A percentile compares a stretch with the other conserved stretches of the same genome.
Evolutionary conservation across 495 filamentous ascomycete genomes (phyloP).

Genomic region (Penicillium canescens): DNA sequence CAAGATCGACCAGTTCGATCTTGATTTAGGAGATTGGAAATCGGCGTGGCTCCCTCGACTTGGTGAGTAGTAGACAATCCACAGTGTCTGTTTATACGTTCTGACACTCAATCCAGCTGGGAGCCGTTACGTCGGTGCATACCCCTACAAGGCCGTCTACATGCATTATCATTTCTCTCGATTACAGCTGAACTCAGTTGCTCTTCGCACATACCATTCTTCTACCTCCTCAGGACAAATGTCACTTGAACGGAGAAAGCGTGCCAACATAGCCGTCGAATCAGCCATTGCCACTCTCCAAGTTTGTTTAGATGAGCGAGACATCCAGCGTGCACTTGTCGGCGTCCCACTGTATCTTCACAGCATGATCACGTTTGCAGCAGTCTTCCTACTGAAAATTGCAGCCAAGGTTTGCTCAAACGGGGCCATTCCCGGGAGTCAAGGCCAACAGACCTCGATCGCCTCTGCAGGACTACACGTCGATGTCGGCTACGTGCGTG

Average conservation of each 20-base stretch:
- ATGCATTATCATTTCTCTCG: constrained; percentile 57
- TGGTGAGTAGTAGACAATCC: constrained; percentile 28
- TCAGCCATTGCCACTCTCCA: constrained; percentile 52
- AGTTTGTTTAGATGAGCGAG: constrained; percentile 49
- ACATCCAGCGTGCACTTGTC: constrained; percentile 50
- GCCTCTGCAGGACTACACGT: constrained; percentile 43
- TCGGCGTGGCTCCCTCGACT: constrained; percentile 50
- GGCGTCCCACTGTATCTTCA: constrained; percentile 56
- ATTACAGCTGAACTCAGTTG: constrained; percentile 58
- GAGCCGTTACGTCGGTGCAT: constrained; percentile 53
- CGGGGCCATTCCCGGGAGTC: constrained; percentile 19
- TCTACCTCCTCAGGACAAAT: constrained; percentile 47
- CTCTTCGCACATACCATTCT: constrained; percentile 54
- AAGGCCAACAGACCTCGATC: constrained; percentile 43
- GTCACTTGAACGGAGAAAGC: constrained; percentile 52
- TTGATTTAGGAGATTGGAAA: constrained; percentile 47
- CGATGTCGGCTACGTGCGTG: constrained; percentile 44
- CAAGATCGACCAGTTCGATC: constrained; percentile 44
- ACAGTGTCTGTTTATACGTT: neutral
- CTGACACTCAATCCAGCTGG: constrained; percentile 26
- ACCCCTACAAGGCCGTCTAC: constrained; percentile 52
- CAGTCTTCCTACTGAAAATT: constrained; percentile 56
- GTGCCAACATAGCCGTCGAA: constrained; percentile 54
- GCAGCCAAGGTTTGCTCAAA: constrained; percentile 45
- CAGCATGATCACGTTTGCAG: constrained; percentile 59